Evolutionary conservation across 2,329 filamentous ascomycete species (phyloP).

Genomic region (Monosporascus sp.): DNA sequence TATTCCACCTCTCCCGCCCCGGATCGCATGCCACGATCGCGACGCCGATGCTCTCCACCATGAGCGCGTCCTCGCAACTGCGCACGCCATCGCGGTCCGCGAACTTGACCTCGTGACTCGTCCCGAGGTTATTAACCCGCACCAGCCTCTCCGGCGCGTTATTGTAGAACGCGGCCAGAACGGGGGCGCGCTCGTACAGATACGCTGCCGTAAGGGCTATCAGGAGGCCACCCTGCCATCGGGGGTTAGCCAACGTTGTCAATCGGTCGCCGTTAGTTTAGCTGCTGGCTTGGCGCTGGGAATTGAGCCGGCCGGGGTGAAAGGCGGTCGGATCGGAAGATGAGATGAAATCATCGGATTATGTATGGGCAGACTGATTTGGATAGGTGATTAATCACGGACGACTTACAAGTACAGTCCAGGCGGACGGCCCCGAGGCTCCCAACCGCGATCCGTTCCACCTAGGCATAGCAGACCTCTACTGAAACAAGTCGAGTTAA

Average conservation of each 20-base stretch:
- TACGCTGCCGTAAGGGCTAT: neutral
- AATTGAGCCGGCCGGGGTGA: too few relatives aligned
- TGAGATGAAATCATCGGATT: too few relatives aligned
- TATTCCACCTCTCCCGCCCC: slow-evolving; percentile 34
- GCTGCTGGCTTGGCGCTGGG: too few relatives aligned
- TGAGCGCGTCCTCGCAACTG: slow-evolving; percentile 33
- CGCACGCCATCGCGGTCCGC: slow-evolving; percentile 23
- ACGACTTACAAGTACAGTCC: too few relatives aligned
- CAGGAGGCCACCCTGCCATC: neutral
- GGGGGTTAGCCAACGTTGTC: neutral
- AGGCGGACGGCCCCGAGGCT: too few relatives aligned
- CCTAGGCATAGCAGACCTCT: too few relatives aligned
- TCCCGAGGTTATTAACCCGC: slow-evolving; percentile 18
- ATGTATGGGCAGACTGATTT: too few relatives aligned
- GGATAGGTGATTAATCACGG: too few relatives aligned
- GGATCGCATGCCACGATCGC: slow-evolving; percentile 33
- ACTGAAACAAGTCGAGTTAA: too few relatives aligned
- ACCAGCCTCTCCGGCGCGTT: slow-evolving; percentile 25
- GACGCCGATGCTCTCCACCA: slow-evolving; percentile 28
- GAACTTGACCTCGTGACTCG: slow-evolving; percentile 27
- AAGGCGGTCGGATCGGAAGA: too few relatives aligned
- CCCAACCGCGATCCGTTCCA: too few relatives aligned
- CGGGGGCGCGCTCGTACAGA: neutral
- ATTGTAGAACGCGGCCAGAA: neutral
- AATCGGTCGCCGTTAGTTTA: too few relatives aligned